Conservation (phyloP, 495 filamentous ascomycete species). For the Talaromyces wortmannii region DNA sequence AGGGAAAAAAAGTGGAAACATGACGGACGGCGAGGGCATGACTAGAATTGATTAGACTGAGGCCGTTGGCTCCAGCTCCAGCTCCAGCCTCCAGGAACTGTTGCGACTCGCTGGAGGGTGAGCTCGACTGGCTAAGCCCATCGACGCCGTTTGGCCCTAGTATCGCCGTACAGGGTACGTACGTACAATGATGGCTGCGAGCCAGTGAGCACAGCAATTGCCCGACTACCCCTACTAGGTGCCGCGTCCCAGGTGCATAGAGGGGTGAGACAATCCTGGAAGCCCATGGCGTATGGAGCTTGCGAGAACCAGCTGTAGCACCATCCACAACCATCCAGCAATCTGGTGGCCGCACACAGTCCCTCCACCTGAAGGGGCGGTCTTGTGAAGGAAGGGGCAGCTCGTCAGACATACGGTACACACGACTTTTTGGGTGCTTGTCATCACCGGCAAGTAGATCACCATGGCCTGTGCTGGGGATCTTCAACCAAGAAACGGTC, state of each 20-base stretch:
- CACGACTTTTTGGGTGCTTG: background rate
- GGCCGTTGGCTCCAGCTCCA: background rate
- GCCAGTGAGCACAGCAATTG: background rate
- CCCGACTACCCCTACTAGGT: background rate
- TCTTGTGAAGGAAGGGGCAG: no score
- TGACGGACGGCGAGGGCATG: background rate
- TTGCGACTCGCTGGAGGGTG: background rate
- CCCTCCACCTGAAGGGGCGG: no score
- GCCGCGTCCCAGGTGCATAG: background rate
- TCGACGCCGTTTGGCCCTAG: conserved; percentile 1
- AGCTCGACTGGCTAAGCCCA: background rate
- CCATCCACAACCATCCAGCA: no score
- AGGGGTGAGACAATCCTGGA: background rate
- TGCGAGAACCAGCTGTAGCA: background rate
- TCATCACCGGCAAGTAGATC: background rate
- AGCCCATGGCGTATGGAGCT: background rate
- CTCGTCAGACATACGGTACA: no score
- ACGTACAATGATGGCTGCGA: background rate
- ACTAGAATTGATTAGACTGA: background rate
- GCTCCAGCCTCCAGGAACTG: background rate
- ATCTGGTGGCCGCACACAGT: no score
- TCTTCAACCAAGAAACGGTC: background rate
- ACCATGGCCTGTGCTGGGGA: background rate
- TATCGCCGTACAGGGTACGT: background rate
- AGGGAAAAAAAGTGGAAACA: background rate